Evolutionary conservation across 257 asterid genomes (phyloP).

Genomic region (Rhazya stricta): DNA sequence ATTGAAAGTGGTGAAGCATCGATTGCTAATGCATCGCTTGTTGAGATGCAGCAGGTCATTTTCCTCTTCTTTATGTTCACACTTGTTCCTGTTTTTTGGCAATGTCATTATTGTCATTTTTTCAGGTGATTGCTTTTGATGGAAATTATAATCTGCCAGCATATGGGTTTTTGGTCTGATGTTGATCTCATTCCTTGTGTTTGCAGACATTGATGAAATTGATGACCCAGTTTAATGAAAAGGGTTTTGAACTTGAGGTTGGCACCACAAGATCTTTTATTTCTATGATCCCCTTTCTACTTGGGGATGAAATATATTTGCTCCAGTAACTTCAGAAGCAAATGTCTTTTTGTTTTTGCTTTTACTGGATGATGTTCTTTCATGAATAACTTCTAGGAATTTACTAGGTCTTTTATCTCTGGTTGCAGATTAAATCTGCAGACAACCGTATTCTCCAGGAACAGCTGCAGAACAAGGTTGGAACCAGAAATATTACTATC

Average conservation of each 20-base stretch:
- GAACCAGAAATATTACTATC: background rate
- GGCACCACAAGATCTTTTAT: constrained; percentile 5
- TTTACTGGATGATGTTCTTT: background rate
- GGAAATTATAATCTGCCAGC: background rate
- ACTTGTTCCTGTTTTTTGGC: background rate
- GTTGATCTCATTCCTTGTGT: constrained; percentile 3
- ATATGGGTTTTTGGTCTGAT: background rate
- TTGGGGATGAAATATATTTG: background rate
- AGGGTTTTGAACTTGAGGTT: constrained; percentile 93
- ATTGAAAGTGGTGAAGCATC: constrained; percentile 86
- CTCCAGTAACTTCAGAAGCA: constrained; percentile 7
- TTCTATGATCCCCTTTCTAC: constrained; percentile 4
- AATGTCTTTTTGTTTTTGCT: background rate
- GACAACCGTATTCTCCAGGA: constrained; percentile 94
- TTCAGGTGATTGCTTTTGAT: constrained; percentile 9
- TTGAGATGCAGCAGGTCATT: constrained; percentile 92
- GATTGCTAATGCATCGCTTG: constrained; percentile 66
- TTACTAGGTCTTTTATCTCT: constrained; percentile 29
- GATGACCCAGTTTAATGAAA: constrained; percentile 85
- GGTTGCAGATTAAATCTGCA: constrained; percentile 80
- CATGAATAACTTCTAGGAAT: background rate
- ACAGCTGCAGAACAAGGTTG: constrained; percentile 84
- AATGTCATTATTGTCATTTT: constrained; percentile 11
- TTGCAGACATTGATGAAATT: constrained; percentile 68
- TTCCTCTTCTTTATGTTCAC: constrained; percentile 4